Evolutionary conservation across 331 rosid genomes (phyloP).

Genomic region (Saraca asoca): DNA sequence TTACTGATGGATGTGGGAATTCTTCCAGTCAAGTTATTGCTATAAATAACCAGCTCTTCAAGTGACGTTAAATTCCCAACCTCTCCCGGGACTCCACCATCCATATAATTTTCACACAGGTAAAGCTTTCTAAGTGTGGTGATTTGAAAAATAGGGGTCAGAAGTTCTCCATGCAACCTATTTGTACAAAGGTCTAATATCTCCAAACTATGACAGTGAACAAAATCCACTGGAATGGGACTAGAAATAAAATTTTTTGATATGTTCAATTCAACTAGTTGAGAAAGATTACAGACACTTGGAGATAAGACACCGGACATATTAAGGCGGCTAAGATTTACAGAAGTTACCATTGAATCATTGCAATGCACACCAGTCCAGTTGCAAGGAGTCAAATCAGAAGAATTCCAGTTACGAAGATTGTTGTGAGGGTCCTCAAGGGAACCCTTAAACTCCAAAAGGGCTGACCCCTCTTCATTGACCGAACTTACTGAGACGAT

Average conservation of each 20-base stretch:
- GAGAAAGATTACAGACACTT: conserved; percentile 53
- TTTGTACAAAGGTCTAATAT: conserved; percentile 72
- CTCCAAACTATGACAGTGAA: conserved; percentile 52
- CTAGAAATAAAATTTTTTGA: conserved; percentile 66
- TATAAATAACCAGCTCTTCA: conserved; percentile 69
- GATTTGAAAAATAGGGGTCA: conserved; percentile 45
- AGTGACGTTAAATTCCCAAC: conserved; percentile 56
- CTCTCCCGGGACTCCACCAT: conserved; percentile 51
- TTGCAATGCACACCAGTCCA: conserved; percentile 70
- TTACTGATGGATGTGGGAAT: conserved; percentile 58
- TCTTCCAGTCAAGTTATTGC: conserved; percentile 63
- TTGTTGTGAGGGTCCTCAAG: conserved; percentile 48
- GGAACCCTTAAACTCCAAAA: conserved; percentile 53
- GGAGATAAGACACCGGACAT: conserved; percentile 66
- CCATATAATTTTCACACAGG: conserved; percentile 66
- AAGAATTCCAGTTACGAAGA: conserved; percentile 59
- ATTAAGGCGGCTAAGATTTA: conserved; percentile 48
- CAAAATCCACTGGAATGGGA: conserved; percentile 52
- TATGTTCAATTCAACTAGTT: conserved; percentile 53
- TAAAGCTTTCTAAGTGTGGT: conserved; percentile 57
- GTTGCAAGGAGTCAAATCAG: conserved; percentile 62
- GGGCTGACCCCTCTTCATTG: conserved; percentile 53
- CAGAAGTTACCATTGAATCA: conserved; percentile 56
- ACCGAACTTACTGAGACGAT: conserved; percentile 42
- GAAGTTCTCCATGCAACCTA: conserved; percentile 62